Evolutionary conservation across 768 basidiomycete genomes (phyloP).

Genomic region (Albatrellus ellisii): DNA sequence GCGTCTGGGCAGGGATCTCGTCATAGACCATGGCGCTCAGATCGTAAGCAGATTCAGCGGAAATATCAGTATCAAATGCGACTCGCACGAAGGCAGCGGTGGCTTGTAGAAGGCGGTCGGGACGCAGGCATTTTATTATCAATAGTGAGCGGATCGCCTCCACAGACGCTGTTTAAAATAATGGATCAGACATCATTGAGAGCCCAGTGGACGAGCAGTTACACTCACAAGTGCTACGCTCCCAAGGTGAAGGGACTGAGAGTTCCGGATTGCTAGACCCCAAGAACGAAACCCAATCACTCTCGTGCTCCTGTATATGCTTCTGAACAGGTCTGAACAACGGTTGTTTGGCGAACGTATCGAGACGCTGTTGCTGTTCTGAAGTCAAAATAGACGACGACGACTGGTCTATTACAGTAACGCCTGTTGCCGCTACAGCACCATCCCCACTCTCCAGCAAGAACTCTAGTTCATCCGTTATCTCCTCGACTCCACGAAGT

Average conservation of each 20-base stretch:
- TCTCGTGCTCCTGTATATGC: constrained; percentile 46
- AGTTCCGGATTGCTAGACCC: constrained; percentile 53
- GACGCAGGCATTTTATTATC: constrained; percentile 82
- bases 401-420: constrained; percentile 22
- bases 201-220: neutral
- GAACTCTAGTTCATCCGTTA: constrained; percentile 79
- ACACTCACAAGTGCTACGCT: constrained; percentile 64
- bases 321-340: constrained; percentile 67
- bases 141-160: constrained; percentile 66
- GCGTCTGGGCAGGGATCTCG: constrained; percentile 71
- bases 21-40: constrained; percentile 64
- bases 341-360: constrained; percentile 54
- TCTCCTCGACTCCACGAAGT: constrained; percentile 66
- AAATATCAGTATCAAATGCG: constrained; percentile 75
- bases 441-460: constrained; percentile 81
- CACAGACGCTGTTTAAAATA: constrained; percentile 40
- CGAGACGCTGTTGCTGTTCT: constrained; percentile 59
- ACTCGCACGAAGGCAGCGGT: constrained; percentile 60
- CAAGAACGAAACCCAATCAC: constrained; percentile 63
- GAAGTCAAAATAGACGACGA: constrained; percentile 38
- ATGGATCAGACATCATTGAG: constrained; percentile 11
- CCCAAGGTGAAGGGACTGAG: constrained; percentile 69
- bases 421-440: constrained; percentile 25
- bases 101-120: constrained; percentile 82
- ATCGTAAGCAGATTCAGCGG: constrained; percentile 59